Percentiles rank a stretch among this genome's conserved stretches.
Conservation (phyloP, 768 basidiomycete species). For the Galerina marginata region DNA sequence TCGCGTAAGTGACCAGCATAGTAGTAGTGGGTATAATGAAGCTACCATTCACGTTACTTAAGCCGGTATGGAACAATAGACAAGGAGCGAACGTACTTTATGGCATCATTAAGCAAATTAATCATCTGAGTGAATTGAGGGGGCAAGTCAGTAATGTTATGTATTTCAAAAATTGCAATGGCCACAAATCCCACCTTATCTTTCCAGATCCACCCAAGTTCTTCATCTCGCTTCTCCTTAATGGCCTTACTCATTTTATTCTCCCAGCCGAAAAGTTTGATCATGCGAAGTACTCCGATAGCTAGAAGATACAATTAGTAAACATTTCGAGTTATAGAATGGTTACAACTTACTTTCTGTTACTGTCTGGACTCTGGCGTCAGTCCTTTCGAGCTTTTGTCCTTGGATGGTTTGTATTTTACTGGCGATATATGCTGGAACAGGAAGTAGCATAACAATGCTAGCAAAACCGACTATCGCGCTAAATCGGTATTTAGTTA, state of each 20-base stretch:
- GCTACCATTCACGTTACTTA: constrained; percentile 35
- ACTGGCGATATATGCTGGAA: constrained; percentile 60
- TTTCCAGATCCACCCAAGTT: constrained; percentile 63
- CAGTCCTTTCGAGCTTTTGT: constrained; percentile 52
- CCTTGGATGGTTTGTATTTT: constrained; percentile 52
- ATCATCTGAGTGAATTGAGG: constrained; percentile 7
- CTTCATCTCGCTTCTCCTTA: constrained; percentile 63
- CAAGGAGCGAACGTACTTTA: constrained; percentile 10
- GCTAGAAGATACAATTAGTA: constrained; percentile 34
- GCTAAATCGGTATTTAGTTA: constrained; percentile 5
- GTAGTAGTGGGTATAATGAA: constrained; percentile 66
- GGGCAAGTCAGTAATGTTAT: too few species aligned
- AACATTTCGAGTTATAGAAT: background rate
- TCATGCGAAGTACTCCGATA: constrained; percentile 67
- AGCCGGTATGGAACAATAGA: background rate
- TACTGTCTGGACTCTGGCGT: constrained; percentile 64
- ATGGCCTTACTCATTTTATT: constrained; percentile 59
- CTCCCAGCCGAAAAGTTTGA: constrained; percentile 79
- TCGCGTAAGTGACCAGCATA: constrained; percentile 71
- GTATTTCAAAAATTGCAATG: background rate
- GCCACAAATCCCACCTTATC: constrained; percentile 26
- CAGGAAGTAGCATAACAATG: constrained; percentile 56
- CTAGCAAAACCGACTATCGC: constrained; percentile 49
- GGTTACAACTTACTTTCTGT: constrained; percentile 53
- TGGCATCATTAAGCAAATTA: constrained; percentile 16